These are phyloP conservation scores for Elsinoe fawcettii DNA, from an alignment of 2,329 filamentous ascomycete species.

Conservation along the genomic window DNA sequence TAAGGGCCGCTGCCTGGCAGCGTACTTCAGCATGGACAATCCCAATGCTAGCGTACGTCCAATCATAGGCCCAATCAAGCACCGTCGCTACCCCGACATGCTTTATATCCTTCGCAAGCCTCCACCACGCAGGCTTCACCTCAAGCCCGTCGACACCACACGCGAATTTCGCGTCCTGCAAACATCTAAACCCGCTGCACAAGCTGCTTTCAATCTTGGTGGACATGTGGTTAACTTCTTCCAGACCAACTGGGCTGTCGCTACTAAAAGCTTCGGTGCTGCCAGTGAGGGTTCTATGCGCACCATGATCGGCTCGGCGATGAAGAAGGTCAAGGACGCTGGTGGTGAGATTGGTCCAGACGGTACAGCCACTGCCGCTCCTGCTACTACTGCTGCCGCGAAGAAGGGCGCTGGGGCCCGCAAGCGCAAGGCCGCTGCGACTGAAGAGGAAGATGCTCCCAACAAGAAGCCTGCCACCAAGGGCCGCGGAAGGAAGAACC, in stretches of 20 bases:
- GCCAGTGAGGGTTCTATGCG: not conserved
- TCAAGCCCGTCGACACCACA: not conserved
- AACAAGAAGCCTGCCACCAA: not conserved
- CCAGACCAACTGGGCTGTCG: not conserved
- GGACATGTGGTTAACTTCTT: not conserved
- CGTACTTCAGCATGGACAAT: slow-evolving; percentile 1
- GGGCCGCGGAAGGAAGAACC: not conserved
- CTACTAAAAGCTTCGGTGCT: not conserved
- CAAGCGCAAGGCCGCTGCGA: not conserved
- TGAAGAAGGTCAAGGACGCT: slow-evolving; percentile 9
- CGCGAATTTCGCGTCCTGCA: too few species aligned
- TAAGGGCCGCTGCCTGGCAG: not conserved
- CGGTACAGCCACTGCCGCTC: too few species aligned
- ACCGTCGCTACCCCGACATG: not conserved
- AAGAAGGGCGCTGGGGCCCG: not conserved
- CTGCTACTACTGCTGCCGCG: not conserved
- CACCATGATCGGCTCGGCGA: not conserved
- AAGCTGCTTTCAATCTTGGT: not conserved
- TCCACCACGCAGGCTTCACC: not conserved
- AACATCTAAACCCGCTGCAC: not conserved
- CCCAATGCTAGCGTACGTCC: slow-evolving; percentile 3
- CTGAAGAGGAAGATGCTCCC: not conserved
- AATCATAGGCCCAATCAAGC: not conserved
- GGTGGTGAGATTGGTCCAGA: not conserved
- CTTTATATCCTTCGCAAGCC: not conserved